Evolutionary conservation across 768 basidiomycete species (phyloP).

Genomic region (Leccinum arenicola): DNA sequence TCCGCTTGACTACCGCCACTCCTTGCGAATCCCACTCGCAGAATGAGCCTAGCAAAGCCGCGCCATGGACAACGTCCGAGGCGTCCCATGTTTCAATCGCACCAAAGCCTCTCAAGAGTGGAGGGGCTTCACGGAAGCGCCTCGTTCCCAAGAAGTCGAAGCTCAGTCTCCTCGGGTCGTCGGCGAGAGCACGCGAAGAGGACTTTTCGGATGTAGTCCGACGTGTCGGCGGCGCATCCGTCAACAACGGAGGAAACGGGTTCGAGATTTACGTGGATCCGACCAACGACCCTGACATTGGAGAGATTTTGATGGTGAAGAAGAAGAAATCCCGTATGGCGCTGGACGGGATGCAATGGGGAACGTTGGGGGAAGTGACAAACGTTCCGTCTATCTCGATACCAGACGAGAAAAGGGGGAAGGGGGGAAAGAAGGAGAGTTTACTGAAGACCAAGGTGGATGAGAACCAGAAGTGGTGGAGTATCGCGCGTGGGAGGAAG

Average conservation of each 20-base stretch:
- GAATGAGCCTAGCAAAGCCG: slow-evolving; percentile 26
- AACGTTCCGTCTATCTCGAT: slow-evolving; percentile 41
- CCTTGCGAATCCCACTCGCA: slow-evolving; percentile 49
- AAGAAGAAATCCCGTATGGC: slow-evolving; percentile 68
- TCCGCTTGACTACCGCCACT: slow-evolving; percentile 66
- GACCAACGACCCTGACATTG: slow-evolving; percentile 58
- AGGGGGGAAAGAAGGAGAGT: slow-evolving; percentile 34
- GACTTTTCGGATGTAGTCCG: slow-evolving; percentile 64
- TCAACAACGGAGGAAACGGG: slow-evolving; percentile 38
- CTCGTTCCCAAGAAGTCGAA: slow-evolving; percentile 77
- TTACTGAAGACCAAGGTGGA: slow-evolving; percentile 41
- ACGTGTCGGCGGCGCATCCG: slow-evolving; percentile 37
- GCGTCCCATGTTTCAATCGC: slow-evolving; percentile 25
- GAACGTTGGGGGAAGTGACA: slow-evolving; percentile 59
- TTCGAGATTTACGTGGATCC: slow-evolving; percentile 76
- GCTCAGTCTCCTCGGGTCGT: slow-evolving; percentile 44
- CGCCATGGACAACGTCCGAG: slow-evolving; percentile 21
- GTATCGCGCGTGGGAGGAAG: slow-evolving; percentile 66
- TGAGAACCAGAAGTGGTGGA: slow-evolving; percentile 77
- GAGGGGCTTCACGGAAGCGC: slow-evolving; percentile 37
- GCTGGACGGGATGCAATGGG: slow-evolving; percentile 55
- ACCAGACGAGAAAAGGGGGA: slow-evolving; percentile 37
- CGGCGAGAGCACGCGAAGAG: slow-evolving; percentile 30
- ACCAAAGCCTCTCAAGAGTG: slow-evolving; percentile 20
- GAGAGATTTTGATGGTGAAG: slow-evolving; percentile 71